Evolutionary conservation across 1,284 basidiomycete genomes (phyloP), one percentile per base, ranked within the genome.

Genomic region (Irpex sp.): DNA sequence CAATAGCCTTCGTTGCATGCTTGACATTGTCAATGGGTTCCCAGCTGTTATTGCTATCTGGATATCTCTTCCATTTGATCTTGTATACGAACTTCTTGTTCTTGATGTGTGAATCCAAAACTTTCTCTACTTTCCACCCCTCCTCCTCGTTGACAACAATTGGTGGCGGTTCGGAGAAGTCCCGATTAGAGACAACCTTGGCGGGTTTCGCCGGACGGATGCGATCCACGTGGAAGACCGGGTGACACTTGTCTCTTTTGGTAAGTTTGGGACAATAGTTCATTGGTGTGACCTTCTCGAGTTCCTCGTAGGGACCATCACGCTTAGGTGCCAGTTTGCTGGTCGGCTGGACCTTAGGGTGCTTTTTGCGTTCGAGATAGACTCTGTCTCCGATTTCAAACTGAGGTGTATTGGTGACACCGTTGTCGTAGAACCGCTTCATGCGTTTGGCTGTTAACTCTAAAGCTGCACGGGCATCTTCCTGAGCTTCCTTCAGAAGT

Each of bases 41-140:
- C 63, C 63, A 64, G 21, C 62, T 59, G 34, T 58, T 58, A 13
- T 64, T 62, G 9, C 51, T 34, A 11, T 26, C 19, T 11, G 47
- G 34, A 47, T 64, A 64, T 4, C 63, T 62, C 31, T 64, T 51
- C 63, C 63, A 64, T 13, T 58, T 63, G 37, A 64, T 62, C 9
- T 47, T 1, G 48, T 64, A 64, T 37, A 63, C 54, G 5, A 64
- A 36, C 36, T 55, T 21, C 48, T 17, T 11, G 6, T 15, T 11
- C 13, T 7, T 2, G 5, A 51, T 7, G 11, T n/a, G 11, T 2
- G 48, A 51, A 36, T 59, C 44, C 2, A 59, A 7, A 2, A 59
- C 49, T 15, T 48, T n/a, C 4, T 59, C 44, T 4, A 59, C 44
- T 17, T 59, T 26, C 47, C 51, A 59, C 21, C 51, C 58, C 15